Evolutionary conservation across 768 basidiomycete species (phyloP).

Genomic region (Lactarius hengduanensis): DNA sequence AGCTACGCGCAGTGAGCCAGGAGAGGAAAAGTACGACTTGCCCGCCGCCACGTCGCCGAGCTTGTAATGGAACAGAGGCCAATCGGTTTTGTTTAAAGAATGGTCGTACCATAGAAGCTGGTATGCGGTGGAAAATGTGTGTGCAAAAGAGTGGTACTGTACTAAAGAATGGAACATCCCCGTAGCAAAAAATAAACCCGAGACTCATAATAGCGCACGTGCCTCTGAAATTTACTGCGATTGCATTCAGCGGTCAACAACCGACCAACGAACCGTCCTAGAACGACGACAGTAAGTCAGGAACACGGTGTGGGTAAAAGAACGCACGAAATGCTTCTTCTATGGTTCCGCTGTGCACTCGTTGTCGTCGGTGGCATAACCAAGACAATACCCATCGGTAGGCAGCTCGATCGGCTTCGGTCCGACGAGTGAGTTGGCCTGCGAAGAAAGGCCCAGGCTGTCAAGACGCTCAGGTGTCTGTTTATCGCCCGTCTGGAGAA

Average conservation of each 20-base stretch:
- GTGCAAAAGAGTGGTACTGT: neutral
- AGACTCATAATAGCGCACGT: neutral
- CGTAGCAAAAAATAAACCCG: neutral
- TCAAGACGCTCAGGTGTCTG: neutral
- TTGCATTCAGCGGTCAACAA: neutral
- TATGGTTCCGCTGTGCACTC: neutral
- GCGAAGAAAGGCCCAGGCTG: neutral
- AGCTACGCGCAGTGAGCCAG: no score
- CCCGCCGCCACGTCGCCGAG: neutral
- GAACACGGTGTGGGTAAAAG: neutral
- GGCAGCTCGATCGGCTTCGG: neutral
- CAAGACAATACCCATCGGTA: neutral
- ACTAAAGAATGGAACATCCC: neutral
- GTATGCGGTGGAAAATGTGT: neutral
- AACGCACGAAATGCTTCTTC: neutral
- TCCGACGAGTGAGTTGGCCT: neutral
- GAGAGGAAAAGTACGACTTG: no score
- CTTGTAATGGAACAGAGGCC: neutral
- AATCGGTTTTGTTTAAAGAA: neutral
- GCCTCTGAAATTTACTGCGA: neutral
- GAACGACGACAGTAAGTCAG: neutral
- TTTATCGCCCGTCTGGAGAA: neutral
- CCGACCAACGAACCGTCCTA: neutral
- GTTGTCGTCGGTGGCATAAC: neutral
- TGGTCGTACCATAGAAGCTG: neutral